A percentile compares a stretch with the other conserved stretches of the same genome.
These are phyloP conservation scores for Barnettozyma vustinii DNA, from an alignment of 805 yeast genomes.

Conservation along the genomic window DNA sequence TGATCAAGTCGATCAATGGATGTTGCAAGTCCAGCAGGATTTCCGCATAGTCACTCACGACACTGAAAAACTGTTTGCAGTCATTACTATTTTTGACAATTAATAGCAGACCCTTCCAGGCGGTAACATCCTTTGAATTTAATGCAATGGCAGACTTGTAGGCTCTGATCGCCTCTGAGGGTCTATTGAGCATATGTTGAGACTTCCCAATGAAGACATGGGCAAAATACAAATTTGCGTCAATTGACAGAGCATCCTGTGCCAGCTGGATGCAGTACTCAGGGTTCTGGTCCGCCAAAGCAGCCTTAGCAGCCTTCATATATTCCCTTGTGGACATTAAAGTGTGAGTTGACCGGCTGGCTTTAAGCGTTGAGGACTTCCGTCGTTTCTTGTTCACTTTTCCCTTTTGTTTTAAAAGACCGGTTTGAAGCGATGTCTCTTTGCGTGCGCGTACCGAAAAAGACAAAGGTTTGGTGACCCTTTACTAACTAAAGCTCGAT, in stretches of 20 bases:
- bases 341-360: neutral
- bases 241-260: conserved; percentile 49
- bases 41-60: conserved; percentile 40
- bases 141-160: conserved; percentile 46
- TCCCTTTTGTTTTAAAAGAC: neutral
- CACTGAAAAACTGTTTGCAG: conserved; percentile 40
- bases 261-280: conserved; percentile 56
- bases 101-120: conserved; percentile 78
- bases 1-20: conserved; percentile 42
- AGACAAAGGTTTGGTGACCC: too few species aligned
- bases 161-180: conserved; percentile 34
- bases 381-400: neutral
- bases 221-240: conserved; percentile 58
- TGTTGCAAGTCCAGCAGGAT: conserved; percentile 37
- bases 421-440: neutral
- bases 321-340: conserved; percentile 31
- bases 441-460: too few species aligned
- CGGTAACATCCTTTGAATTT: conserved; percentile 48
- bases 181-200: conserved; percentile 38
- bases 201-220: conserved; percentile 70
- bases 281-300: conserved; percentile 51
- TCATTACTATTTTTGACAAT: conserved; percentile 35
- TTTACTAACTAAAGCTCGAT: too few species aligned
- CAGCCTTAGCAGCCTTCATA: conserved; percentile 45
- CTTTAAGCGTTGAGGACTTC: neutral